These are phyloP conservation scores for Pichia nakasei DNA, from an alignment of 805 yeast genomes.

Conservation along the genomic window DNA sequence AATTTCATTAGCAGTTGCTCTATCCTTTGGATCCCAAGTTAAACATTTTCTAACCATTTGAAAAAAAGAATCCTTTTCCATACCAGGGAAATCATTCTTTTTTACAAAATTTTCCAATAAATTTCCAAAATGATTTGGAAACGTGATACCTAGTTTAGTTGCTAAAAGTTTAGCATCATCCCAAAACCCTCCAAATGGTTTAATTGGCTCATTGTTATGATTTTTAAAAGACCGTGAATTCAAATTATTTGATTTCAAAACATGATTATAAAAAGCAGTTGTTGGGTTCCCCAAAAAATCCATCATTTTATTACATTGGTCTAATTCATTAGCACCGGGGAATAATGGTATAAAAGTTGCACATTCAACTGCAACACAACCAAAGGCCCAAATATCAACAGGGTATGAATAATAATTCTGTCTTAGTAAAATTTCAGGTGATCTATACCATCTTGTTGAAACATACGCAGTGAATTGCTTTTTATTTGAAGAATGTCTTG, in stretches of 20 bases:
- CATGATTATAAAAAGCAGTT: constrained; percentile 9
- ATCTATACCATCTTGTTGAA: constrained; percentile 79
- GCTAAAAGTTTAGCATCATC: constrained; percentile 49
- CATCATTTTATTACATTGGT: constrained; percentile 65
- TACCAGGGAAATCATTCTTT: constrained; percentile 31
- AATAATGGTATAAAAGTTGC: constrained; percentile 71
- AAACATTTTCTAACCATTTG: constrained; percentile 43
- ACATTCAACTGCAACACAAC: constrained; percentile 65
- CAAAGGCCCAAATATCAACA: constrained; percentile 83
- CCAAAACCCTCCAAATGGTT: constrained; percentile 69
- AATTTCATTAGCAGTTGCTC: constrained; percentile 44
- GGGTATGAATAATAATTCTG: constrained; percentile 56
- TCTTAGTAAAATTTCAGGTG: constrained; percentile 71
- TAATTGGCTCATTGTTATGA: background rate
- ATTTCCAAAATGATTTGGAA: constrained; percentile 44
- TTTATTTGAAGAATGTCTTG: constrained; percentile 47
- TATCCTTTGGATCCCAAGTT: constrained; percentile 69
- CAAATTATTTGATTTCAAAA: background rate
- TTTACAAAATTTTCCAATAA: constrained; percentile 38
- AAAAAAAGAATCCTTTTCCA: constrained; percentile 32
- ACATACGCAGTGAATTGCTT: constrained; percentile 66
- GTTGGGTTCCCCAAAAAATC: constrained; percentile 69
- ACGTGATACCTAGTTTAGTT: constrained; percentile 41
- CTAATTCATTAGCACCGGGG: constrained; percentile 73
- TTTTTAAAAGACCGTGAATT: background rate